These are phyloP conservation scores for Medicago ruthenica DNA, from an alignment of 306 rosid species.

Conservation along the genomic window DNA sequence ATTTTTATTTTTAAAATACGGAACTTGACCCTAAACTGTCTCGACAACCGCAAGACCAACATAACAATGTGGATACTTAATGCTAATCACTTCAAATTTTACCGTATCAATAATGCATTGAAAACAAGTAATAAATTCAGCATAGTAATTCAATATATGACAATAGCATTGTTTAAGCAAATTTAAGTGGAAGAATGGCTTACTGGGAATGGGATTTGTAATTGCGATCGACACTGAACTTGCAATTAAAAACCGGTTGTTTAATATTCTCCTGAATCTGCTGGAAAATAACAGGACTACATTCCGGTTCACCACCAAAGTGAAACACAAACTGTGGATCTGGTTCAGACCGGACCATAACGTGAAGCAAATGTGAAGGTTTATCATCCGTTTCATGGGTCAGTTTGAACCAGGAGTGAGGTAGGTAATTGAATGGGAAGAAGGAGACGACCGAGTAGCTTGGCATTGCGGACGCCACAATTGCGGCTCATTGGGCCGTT, in stretches of 20 bases:
- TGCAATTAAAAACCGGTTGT: constrained; percentile 91
- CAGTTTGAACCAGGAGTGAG: constrained; percentile 66
- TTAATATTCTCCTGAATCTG: constrained; percentile 83
- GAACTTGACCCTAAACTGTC: no score
- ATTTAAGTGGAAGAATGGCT: background rate
- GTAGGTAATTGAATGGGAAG: constrained; percentile 48
- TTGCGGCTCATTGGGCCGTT: constrained; percentile 74
- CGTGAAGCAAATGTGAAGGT: constrained; percentile 59
- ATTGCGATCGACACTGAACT: constrained; percentile 83
- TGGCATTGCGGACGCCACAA: constrained; percentile 64
- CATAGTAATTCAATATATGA: no score
- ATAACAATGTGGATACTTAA: no score
- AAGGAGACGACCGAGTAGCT: constrained; percentile 65
- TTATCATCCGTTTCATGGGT: constrained; percentile 30
- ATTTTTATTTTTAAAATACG: no score
- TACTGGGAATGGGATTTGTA: constrained; percentile 63
- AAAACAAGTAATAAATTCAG: no score
- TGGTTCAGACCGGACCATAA: constrained; percentile 72
- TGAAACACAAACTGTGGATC: constrained; percentile 85
- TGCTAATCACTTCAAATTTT: no score
- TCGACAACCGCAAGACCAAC: no score
- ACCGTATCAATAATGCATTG: background rate
- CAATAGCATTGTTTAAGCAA: no score
- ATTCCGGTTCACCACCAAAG: constrained; percentile 91
- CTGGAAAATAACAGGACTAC: constrained; percentile 92